Evolutionary conservation across 192 early-diverging fungal species (phyloP), one percentile per base, ranked within the genome.

Genomic region (Backusella macrospora): DNA sequence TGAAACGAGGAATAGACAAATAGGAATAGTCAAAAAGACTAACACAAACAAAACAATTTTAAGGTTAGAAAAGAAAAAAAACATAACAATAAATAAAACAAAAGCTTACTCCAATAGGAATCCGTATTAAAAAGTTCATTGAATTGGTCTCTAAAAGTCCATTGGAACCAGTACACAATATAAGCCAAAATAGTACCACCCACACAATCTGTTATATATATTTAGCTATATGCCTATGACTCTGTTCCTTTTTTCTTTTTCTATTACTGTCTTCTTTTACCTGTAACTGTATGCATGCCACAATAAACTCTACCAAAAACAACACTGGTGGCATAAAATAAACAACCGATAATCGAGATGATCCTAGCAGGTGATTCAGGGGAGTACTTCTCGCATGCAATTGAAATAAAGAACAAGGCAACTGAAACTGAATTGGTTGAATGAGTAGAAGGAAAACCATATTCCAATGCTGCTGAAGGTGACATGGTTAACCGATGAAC

Each of bases 381-480:
- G 14, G 82, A 76, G 10, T 86, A 75, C 7, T 78, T 68, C 73
- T 88, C 88, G 37, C 86, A 70, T n/a, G 84, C 55, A 26, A 75
- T 75, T 9, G 83, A 82, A 72, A 87, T 80, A 18, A 87, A 73
- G 62, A 83, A 88, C 8, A 91, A 74, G 6, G 92, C 88, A 13
- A 96, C 87, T n/a, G 91, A 89, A 29, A 92, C 80, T 1, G 93
- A 91, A 79, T 96, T 96, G 43, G 92, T 87, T 0, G 94, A 90
- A 73, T 98, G 96, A 0, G 93, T 93, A 4, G 93, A 95, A 21
- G 96, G 96, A 75, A 96, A 96, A 15, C 96, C 96, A 73, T 95
- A 98, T 79, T 98, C 96, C 15, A 90, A 80, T 13, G 90, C 87
- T 70, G 88, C 87, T 9, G 87, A 86, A 26, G 82, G 80, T 44